Conservation (phyloP, 2,329 filamentous ascomycete species). For the Cladosporium sp. region DNA sequence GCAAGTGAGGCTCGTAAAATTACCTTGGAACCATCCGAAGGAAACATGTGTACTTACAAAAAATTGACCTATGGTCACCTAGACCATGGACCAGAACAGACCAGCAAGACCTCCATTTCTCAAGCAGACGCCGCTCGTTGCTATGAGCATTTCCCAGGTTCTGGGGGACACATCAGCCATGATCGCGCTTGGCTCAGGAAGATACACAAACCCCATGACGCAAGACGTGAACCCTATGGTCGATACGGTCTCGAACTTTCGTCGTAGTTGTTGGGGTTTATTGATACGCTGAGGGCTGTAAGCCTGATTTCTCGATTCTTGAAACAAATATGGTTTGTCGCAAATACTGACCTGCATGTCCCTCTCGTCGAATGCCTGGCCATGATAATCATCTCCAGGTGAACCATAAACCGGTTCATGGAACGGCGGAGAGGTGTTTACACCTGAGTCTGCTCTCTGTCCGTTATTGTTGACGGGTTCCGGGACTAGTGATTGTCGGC, state of each 20-base stretch:
- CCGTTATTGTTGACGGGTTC: no score
- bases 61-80: slow-evolving; percentile 3
- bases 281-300: not conserved
- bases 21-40: not conserved
- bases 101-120: slow-evolving; percentile 9
- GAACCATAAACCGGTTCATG: not conserved
- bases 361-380: not conserved
- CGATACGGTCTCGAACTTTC: slow-evolving; percentile 5
- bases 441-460: no score
- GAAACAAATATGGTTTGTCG: not conserved
- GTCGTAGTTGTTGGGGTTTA: not conserved
- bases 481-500: no score
- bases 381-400: not conserved
- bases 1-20: no score
- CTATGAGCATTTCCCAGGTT: slow-evolving; percentile 10
- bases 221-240: slow-evolving; percentile 5
- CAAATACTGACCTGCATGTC: slow-evolving; percentile 2
- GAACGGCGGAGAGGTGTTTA: not conserved
- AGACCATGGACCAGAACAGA: slow-evolving; percentile 7
- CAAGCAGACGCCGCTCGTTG: slow-evolving; percentile 9
- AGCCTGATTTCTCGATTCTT: no score
- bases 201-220: slow-evolving; percentile 4
- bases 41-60: not conserved
- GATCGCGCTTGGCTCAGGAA: not conserved
- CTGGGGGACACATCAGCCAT: not conserved